These are phyloP conservation scores for Conticribra guillardii DNA, from an alignment of 108 stramenopile species.

Conservation along the genomic window DNA sequence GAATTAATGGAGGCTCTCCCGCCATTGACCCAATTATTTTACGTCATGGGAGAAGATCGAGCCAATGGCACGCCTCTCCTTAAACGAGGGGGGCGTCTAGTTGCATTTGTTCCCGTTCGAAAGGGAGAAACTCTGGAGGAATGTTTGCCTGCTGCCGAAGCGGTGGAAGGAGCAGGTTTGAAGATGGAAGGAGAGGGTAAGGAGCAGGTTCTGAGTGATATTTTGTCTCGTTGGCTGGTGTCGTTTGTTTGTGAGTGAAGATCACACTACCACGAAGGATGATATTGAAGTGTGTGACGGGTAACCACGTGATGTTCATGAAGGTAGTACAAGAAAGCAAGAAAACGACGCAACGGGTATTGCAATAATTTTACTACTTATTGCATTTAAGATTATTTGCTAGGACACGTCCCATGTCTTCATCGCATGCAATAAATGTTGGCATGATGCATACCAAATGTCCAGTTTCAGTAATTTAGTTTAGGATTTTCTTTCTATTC, in stretches of 20 bases:
- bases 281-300: too few species aligned
- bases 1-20: neutral
- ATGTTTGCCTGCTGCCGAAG: conserved; percentile 32
- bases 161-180: conserved; percentile 31
- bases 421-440: too few species aligned
- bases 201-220: conserved; percentile 51
- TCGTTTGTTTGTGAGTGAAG: conserved; percentile 27
- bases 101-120: conserved; percentile 53
- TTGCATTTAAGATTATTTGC: too few species aligned
- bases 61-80: conserved; percentile 34
- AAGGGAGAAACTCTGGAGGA: conserved; percentile 36
- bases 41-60: conserved; percentile 46
- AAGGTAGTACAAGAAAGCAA: too few species aligned
- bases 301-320: too few species aligned
- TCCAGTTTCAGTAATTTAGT: too few species aligned
- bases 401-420: too few species aligned
- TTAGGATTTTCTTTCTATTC: too few species aligned
- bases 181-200: conserved; percentile 45
- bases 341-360: too few species aligned
- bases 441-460: too few species aligned
- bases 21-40: conserved; percentile 41
- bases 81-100: conserved; percentile 46
- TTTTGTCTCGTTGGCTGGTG: conserved; percentile 46
- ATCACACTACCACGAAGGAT: too few species aligned
- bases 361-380: too few species aligned